phyloP scores from a whole-genome alignment of 75 land plant genomes.

The Sequoiadendron giganteum region DNA sequence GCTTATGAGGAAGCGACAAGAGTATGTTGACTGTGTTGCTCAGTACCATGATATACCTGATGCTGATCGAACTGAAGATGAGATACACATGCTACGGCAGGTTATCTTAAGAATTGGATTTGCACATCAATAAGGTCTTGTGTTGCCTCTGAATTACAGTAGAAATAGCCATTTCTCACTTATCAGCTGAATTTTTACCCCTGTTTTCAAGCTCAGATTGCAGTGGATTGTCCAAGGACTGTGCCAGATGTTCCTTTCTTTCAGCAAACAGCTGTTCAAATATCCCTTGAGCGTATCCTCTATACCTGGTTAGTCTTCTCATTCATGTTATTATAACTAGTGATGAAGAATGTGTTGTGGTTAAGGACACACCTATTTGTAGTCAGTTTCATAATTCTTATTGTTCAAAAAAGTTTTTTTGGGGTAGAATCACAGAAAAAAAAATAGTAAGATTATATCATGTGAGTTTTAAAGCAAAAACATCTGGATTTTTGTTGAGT shows the following conservation, averaged over 20 bases:
- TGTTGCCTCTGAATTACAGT: constrained; percentile 10
- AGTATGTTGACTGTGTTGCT: constrained; percentile 88
- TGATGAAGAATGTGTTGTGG: not conserved
- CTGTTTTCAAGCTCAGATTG: constrained; percentile 50
- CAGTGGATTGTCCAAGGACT: constrained; percentile 97
- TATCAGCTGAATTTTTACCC: not conserved
- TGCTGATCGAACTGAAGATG: constrained; percentile 89
- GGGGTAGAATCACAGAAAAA: not conserved
- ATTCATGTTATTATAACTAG: not conserved
- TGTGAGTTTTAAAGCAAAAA: not conserved
- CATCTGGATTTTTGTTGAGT: not conserved
- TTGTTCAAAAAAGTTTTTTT: not conserved
- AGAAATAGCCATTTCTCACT: not conserved
- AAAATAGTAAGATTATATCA: not conserved
- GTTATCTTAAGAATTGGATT: constrained; percentile 26
- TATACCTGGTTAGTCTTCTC: constrained; percentile 75
- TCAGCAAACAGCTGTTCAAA: constrained; percentile 79
- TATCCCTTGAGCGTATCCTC: constrained; percentile 86
- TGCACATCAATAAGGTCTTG: not conserved
- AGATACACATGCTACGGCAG: constrained; percentile 91
- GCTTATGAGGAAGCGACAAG: constrained; percentile 82
- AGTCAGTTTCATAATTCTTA: not conserved
- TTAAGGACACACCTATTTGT: not conserved
- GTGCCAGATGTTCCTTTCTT: constrained; percentile 98
- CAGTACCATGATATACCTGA: constrained; percentile 95